phyloP scores from a whole-genome alignment of 805 yeast genomes.

The Candida suzukii region DNA sequence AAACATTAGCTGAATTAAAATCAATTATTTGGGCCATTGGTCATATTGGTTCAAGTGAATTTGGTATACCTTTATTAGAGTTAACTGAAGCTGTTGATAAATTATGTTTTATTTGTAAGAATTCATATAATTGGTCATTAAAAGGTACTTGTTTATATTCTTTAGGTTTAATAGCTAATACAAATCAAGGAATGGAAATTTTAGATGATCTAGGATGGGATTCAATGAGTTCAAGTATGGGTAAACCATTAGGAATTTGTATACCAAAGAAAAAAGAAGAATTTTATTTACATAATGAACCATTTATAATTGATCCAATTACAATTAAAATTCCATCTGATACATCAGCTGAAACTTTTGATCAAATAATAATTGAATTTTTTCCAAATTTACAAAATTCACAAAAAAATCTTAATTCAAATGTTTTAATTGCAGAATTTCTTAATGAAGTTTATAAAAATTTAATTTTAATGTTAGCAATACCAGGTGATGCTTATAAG shows the following conservation, averaged over 20 bases:
- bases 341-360: constrained; percentile 11
- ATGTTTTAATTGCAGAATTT: not conserved
- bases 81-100: constrained; percentile 38
- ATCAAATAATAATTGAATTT: constrained; percentile 9
- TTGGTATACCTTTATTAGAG: constrained; percentile 60
- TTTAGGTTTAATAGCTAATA: constrained; percentile 65
- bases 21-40: constrained; percentile 87
- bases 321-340: constrained; percentile 5
- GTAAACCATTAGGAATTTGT: constrained; percentile 28
- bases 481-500: constrained; percentile 19
- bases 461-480: constrained; percentile 20
- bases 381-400: constrained; percentile 11
- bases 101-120: constrained; percentile 42
- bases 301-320: constrained; percentile 1
- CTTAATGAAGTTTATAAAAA: constrained; percentile 20
- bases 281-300: constrained; percentile 12
- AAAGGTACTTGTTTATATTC: constrained; percentile 74
- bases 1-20: constrained; percentile 43
- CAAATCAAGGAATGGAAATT: constrained; percentile 76
- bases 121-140: constrained; percentile 48
- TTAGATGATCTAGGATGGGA: constrained; percentile 79
- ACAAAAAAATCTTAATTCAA: constrained; percentile 9
- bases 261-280: constrained; percentile 15
- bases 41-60: constrained; percentile 63
- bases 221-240: constrained; percentile 36